Base-by-base conservation (phyloP, 441 rosid species). In the Gossypium gossypioides region DNA sequence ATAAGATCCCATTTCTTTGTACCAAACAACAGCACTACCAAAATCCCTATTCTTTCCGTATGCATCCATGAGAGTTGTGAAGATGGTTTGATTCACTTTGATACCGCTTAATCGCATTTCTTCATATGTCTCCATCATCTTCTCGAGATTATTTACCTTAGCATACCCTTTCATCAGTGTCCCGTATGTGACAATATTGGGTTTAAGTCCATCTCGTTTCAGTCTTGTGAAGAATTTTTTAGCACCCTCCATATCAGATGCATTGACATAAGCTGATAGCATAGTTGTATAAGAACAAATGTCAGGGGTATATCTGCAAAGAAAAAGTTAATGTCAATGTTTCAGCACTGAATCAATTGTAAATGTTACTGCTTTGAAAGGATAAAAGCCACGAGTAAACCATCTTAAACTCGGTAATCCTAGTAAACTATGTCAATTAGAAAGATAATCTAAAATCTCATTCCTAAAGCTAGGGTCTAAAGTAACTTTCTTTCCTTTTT, bases 221-320 rank as follows among this genome's bases (percentile, higher is more conserved):
- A 91, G 72, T 81, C 96, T 81, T 76, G 21, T 81, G 79, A 89
- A 89, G 86, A 91, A 91, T 10, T 86, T 94, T 78, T 90, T 90
- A 25, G 96, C 97, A 72, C 97, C 96, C 18, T 85, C 93, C 93
- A 91, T 84, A 77, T 94, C 97, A 0, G 87, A 82, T 4, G 94
- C 92, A 73, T 92, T 94, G 55, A 92, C 92, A 76, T 91, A 91
- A 2, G 99, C 96, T 64, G 91, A 89, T 76, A 94, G 72, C 99
- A 94, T 91, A n/a, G 96, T 94, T 72, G 97, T 87, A 75, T 94
- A 94, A 56, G 97, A 90, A 76, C 85, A 90, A 15, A 94, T 84
- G 83, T 94, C 97, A 6, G 97, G 97, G 32, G 67, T 76, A 77
- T 74, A 87, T 69, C 99, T 91, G 84, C 78, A 74, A 75, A 44